These are phyloP conservation scores for Podila clonocystis DNA, from an alignment of 192 early-diverging fungal species.

Conservation along the genomic window DNA sequence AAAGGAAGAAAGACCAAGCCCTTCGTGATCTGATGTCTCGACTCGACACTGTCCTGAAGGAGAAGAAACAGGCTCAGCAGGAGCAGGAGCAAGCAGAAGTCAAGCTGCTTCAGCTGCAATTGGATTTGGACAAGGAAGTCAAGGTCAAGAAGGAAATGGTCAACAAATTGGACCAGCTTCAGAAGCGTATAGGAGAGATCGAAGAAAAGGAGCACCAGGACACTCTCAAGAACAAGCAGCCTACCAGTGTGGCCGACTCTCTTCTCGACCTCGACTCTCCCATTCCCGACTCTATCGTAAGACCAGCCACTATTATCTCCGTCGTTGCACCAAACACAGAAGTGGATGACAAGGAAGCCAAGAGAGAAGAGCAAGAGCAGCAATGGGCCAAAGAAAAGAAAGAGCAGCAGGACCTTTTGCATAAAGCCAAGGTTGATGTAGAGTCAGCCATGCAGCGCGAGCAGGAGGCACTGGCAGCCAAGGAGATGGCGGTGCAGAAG, in stretches of 20 bases:
- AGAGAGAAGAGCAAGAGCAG: neutral
- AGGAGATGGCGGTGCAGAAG: neutral
- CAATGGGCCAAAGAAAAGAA: neutral
- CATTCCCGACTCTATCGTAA: neutral
- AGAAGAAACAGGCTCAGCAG: constrained; percentile 46
- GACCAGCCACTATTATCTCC: neutral
- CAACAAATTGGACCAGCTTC: constrained; percentile 39
- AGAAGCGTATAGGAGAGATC: constrained; percentile 43
- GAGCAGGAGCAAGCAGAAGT: constrained; percentile 47
- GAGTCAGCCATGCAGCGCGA: constrained; percentile 4
- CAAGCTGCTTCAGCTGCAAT: constrained; percentile 36
- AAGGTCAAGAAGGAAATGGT: constrained; percentile 53
- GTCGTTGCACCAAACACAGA: neutral
- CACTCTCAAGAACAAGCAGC: neutral
- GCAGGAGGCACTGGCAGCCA: constrained; percentile 11
- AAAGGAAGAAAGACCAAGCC: constrained; percentile 49
- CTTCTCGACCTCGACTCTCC: neutral
- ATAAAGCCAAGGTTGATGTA: neutral
- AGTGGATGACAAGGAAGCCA: neutral
- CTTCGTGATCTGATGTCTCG: constrained; percentile 43
- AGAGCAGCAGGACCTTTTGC: neutral
- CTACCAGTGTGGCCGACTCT: neutral
- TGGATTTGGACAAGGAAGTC: constrained; percentile 46
- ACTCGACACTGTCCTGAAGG: constrained; percentile 41
- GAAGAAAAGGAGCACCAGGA: constrained; percentile 38